A percentile compares a stretch with the other conserved stretches of the same genome.
These are phyloP conservation scores for Perkinsus chesapeaki DNA, from an alignment of 169 alveolate species.

Conservation along the genomic window DNA sequence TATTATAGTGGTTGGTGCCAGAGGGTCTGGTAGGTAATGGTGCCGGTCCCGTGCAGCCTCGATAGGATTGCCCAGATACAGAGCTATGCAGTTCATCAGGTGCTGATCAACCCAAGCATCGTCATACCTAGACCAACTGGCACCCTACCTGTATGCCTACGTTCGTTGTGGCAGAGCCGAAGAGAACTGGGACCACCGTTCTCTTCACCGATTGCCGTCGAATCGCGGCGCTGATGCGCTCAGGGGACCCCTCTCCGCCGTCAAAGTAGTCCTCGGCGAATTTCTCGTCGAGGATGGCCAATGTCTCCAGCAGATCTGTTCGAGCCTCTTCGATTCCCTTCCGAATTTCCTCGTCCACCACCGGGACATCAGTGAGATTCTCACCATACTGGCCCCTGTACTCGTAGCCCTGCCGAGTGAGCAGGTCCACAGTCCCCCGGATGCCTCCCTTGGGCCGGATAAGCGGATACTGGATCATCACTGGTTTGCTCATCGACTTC, in stretches of 20 bases:
- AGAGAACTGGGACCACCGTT: slow-evolving; percentile 50
- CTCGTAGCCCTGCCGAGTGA: slow-evolving; percentile 45
- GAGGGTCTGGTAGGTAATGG: not conserved
- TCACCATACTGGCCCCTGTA: slow-evolving; percentile 60
- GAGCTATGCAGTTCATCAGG: not conserved
- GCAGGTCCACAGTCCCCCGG: slow-evolving; percentile 52
- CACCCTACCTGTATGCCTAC: slow-evolving; percentile 52
- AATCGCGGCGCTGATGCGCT: slow-evolving; percentile 36
- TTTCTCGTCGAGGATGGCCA: slow-evolving; percentile 57
- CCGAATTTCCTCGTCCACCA: slow-evolving; percentile 40
- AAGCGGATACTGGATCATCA: slow-evolving; percentile 46
- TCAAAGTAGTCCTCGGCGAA: slow-evolving; percentile 52
- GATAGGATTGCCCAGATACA: not conserved
- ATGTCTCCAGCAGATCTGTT: slow-evolving; percentile 44
- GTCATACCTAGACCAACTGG: not conserved
- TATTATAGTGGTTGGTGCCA: not conserved
- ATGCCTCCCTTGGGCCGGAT: slow-evolving; percentile 46
- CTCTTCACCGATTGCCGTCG: slow-evolving; percentile 38
- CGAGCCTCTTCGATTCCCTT: slow-evolving; percentile 24
- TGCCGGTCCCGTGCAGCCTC: not conserved
- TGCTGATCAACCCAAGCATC: not conserved
- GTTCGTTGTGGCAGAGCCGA: slow-evolving; percentile 68
- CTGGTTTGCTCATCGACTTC: slow-evolving; percentile 29
- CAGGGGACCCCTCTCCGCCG: slow-evolving; percentile 41
- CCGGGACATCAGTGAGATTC: slow-evolving; percentile 18